Evolutionary conservation across 495 filamentous ascomycete genomes (phyloP), one percentile per base, ranked within the genome.

Genomic region (Halenospora varia): DNA sequence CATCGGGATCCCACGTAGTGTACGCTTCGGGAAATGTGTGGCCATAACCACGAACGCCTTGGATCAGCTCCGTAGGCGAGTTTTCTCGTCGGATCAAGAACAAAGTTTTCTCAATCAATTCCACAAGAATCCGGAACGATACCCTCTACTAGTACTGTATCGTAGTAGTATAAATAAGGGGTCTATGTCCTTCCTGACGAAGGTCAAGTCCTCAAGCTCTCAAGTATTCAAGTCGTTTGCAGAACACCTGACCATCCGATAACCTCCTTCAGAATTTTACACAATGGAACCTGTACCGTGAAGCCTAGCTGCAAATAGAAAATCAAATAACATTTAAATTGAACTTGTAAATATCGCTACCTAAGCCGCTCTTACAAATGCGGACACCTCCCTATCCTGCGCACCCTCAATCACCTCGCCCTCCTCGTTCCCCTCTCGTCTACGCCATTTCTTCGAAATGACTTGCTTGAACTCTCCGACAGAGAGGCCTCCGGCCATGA

Each of bases 21-120:
- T 86, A 85, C 25, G 70, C 75, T 44, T 87, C 82, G 3, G 82
- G 77, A 64, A 89, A 89, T 1, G 80, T 75, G 64, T 87, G 82
- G 10, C 86, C 85, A 63, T 75, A 88, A 0, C 85, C 87, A 2
- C 56, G 53, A 4, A 88, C 71, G 49, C 72, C 73, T 2, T 67
- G 63, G 35, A 88, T 83, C 2, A 69, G n/a, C 47, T 77, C 72
- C 0, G 66, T 78, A 0, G 83, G 82, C 2, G 74, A 76, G 51
- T 82, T 84, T 54, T 85, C 82, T 19, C 75, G 72, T 23, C 85
- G 79, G 29, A 84, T 65, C 46, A 90, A 76, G 66, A 89, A 87
- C 15, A 87, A 71, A 0, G 84, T 87, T 25, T 77, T 71, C 48
- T 57, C 66, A 17, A 74, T 57, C 17, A 60, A 23, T 11, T 35